phyloP scores from a whole-genome alignment of 345 rosid species.

The Rhodamnia argentea region DNA sequence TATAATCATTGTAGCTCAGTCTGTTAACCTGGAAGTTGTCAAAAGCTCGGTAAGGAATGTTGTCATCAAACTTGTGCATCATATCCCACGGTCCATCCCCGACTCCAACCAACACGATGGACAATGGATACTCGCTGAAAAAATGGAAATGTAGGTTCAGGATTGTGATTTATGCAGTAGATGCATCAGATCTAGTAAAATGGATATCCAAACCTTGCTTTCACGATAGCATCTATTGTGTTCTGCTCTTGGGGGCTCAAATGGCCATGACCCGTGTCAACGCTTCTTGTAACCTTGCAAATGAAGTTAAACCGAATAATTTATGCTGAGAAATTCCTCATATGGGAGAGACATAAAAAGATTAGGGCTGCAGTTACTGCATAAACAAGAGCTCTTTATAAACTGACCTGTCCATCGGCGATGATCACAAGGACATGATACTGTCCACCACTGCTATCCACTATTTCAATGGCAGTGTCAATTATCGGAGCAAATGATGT shows the following conservation, averaged over 20 bases:
- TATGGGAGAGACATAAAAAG: neutral
- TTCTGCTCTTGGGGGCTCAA: conserved; percentile 37
- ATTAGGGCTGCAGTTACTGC: neutral
- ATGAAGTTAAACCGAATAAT: neutral
- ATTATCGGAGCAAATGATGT: conserved; percentile 49
- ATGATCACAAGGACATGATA: conserved; percentile 51
- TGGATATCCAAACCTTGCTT: conserved; percentile 26
- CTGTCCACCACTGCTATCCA: conserved; percentile 40
- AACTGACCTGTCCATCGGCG: conserved; percentile 45
- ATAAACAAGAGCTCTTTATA: neutral
- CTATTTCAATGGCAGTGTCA: conserved; percentile 33
- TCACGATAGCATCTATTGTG: conserved; percentile 37
- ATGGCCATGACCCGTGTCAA: conserved; percentile 20
- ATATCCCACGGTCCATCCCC: conserved; percentile 62
- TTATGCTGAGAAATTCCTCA: neutral
- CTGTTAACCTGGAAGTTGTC: conserved; percentile 40
- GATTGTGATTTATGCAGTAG: neutral
- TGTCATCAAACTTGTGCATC: conserved; percentile 46
- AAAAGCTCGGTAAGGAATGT: conserved; percentile 42
- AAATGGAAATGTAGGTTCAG: neutral
- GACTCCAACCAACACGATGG: conserved; percentile 44
- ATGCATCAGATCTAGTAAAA: neutral
- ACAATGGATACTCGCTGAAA: conserved; percentile 36
- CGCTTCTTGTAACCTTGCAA: conserved; percentile 41
- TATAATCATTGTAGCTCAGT: neutral